A percentile compares a stretch with the other conserved stretches of the same genome.
Evolutionary conservation across 2,329 filamentous ascomycete species (phyloP).

Genomic region (Exophiala xenobiotica): DNA sequence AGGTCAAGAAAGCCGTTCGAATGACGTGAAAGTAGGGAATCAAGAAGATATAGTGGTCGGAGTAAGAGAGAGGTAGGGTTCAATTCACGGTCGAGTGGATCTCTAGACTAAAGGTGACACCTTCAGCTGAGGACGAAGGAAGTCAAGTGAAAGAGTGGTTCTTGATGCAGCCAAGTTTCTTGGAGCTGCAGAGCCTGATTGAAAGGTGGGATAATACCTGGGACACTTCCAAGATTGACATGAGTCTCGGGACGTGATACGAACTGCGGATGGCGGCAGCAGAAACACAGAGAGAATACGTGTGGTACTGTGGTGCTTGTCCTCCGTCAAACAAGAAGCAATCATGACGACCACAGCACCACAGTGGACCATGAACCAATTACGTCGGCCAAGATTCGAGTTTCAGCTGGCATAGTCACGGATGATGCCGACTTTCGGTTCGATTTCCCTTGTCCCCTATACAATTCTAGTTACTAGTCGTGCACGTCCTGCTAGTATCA

Average conservation of each 20-base stretch:
- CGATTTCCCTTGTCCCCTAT: too few relatives aligned
- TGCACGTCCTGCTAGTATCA: too few relatives aligned
- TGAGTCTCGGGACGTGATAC: background rate
- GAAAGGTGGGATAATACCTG: too few relatives aligned
- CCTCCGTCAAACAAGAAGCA: background rate
- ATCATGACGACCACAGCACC: background rate
- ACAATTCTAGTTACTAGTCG: too few relatives aligned
- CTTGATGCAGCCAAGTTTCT: conserved; percentile 5
- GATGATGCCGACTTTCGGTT: background rate
- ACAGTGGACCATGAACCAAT: background rate
- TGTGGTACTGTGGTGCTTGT: too few relatives aligned
- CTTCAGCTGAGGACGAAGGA: too few relatives aligned
- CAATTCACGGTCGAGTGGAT: too few relatives aligned
- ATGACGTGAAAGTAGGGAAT: background rate
- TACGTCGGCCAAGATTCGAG: background rate
- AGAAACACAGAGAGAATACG: background rate
- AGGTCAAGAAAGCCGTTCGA: background rate
- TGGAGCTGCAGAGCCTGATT: background rate
- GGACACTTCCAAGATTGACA: too few relatives aligned
- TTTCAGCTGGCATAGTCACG: background rate
- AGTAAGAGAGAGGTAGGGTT: too few relatives aligned
- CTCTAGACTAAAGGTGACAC: too few relatives aligned
- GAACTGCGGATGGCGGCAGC: background rate
- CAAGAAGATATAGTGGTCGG: too few relatives aligned
- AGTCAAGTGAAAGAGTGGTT: too few relatives aligned